phyloP scores from a whole-genome alignment of 2,329 filamentous ascomycete species.

The Gaeumannomyces sp. region DNA sequence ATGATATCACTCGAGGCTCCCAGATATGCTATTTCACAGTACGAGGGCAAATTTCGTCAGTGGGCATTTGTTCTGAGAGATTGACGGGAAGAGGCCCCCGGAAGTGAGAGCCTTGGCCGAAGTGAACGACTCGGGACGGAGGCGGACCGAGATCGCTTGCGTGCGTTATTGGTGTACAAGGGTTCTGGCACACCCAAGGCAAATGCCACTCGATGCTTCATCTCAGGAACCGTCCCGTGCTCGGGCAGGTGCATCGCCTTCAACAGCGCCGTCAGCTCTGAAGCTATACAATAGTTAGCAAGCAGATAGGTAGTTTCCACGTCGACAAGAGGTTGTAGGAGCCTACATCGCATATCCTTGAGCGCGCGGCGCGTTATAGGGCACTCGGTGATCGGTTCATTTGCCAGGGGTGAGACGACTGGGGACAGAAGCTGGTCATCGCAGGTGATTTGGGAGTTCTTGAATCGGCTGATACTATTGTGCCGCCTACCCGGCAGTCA shows the following conservation, averaged over 20 bases:
- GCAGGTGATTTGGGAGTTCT: background rate
- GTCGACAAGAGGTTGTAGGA: background rate
- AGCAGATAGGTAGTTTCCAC: background rate
- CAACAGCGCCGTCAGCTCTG: background rate
- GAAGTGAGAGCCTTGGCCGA: too few relatives aligned
- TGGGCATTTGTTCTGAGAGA: too few relatives aligned
- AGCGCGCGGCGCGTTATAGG: background rate
- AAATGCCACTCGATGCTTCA: background rate
- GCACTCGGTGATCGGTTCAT: background rate
- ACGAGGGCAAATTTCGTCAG: too few relatives aligned
- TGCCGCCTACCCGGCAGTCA: background rate
- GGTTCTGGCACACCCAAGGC: too few relatives aligned
- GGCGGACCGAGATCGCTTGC: background rate
- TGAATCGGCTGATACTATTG: background rate
- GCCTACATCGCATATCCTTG: background rate
- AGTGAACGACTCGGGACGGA: too few relatives aligned
- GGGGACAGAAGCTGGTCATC: background rate
- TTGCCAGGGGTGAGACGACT: background rate
- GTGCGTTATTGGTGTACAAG: background rate
- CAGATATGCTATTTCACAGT: too few relatives aligned
- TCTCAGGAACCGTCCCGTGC: background rate
- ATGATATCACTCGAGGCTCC: too few relatives aligned
- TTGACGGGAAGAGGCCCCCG: too few relatives aligned
- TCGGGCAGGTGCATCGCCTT: background rate
- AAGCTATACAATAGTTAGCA: background rate